Conservation (phyloP, 495 filamentous ascomycete genomes). For the Annulohypoxylon moriforme region DNA sequence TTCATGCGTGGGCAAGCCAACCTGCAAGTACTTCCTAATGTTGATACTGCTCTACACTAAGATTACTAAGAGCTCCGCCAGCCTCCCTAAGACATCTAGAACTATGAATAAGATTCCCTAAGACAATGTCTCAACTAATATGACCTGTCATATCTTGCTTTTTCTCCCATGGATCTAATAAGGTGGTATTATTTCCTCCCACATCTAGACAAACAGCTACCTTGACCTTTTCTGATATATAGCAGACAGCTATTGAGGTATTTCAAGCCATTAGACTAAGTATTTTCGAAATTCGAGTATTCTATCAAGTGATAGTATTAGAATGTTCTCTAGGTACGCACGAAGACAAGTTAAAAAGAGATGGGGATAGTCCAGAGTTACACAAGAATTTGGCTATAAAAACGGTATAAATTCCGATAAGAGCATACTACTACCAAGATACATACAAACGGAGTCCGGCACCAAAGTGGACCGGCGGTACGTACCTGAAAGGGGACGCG, state of each 20-base stretch:
- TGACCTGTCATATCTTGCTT: neutral
- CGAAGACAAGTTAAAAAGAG: neutral
- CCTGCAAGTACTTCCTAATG: too few species aligned
- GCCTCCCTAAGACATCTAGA: neutral
- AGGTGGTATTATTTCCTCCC: neutral
- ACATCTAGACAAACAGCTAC: neutral
- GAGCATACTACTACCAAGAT: neutral
- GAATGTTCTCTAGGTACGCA: too few species aligned
- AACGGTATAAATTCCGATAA: neutral
- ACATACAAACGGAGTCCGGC: slow-evolving; percentile 25
- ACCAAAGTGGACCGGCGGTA: slow-evolving; percentile 10
- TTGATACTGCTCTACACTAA: neutral
- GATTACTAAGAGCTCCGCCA: neutral
- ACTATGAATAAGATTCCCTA: neutral
- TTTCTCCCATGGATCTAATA: neutral
- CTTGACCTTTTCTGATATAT: neutral
- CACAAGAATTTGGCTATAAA: neutral
- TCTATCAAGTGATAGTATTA: too few species aligned
- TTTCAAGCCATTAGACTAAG: neutral
- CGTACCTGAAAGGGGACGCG: slow-evolving; percentile 23
- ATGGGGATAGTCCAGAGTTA: neutral
- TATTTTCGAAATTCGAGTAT: neutral
- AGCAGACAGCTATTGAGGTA: neutral
- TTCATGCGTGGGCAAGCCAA: neutral
- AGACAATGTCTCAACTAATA: slow-evolving; percentile 12